Percentiles rank a stretch among this genome's conserved stretches.
These are phyloP conservation scores for Penicillium goetzii DNA, from an alignment of 495 filamentous ascomycete species.

Conservation along the genomic window DNA sequence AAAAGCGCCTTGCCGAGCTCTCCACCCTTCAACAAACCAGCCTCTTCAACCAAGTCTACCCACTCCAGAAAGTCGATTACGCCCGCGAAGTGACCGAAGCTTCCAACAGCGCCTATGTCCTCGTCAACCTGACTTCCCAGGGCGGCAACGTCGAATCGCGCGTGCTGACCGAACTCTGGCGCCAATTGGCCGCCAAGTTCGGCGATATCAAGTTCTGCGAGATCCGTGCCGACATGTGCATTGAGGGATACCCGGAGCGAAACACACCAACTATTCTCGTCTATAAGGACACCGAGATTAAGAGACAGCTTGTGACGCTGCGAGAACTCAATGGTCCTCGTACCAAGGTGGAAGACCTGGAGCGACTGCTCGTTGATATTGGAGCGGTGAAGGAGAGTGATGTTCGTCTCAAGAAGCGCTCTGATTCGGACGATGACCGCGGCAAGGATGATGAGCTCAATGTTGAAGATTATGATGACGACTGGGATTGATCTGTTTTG, in stretches of 20 bases:
- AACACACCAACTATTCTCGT: slow-evolving; percentile 95
- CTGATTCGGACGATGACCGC: slow-evolving; percentile 60
- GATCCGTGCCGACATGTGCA: slow-evolving; percentile 89
- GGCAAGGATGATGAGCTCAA: slow-evolving; percentile 51
- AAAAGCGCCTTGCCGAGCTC: slow-evolving; percentile 83
- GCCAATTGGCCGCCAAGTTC: slow-evolving; percentile 76
- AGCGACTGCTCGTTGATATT: slow-evolving; percentile 77
- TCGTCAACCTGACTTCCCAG: slow-evolving; percentile 84
- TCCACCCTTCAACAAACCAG: slow-evolving; percentile 71
- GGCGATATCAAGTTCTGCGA: slow-evolving; percentile 98
- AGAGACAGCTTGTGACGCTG: slow-evolving; percentile 84
- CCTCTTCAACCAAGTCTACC: slow-evolving; percentile 87
- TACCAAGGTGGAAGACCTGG: slow-evolving; percentile 69
- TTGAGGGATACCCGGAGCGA: slow-evolving; percentile 92
- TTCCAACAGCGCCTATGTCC: slow-evolving; percentile 70
- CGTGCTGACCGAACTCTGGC: slow-evolving; percentile 84
- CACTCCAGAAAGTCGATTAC: slow-evolving; percentile 92
- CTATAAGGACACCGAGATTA: slow-evolving; percentile 90
- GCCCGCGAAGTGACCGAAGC: slow-evolving; percentile 89
- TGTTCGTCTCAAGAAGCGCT: slow-evolving; percentile 68
- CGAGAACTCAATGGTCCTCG: slow-evolving; percentile 71
- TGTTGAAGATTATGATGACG: slow-evolving; percentile 68
- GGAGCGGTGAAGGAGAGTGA: slow-evolving; percentile 79
- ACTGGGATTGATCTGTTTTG: slow-evolving; percentile 68
- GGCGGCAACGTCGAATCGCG: slow-evolving; percentile 82